Conservation (phyloP, 306 rosid species). For the Aeschynomene evenia region DNA sequence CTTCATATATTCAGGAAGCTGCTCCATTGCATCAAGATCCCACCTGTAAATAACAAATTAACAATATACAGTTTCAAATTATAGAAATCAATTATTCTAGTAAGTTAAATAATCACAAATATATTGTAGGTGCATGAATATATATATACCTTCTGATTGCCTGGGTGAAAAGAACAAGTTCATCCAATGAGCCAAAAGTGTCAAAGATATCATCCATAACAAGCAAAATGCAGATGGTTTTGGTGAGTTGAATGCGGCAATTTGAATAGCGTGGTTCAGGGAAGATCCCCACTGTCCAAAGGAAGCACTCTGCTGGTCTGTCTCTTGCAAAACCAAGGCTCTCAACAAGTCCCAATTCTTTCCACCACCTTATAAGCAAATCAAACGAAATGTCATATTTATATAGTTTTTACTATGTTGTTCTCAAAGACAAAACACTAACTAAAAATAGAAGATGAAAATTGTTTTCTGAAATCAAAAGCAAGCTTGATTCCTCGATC, state of each 20-base stretch:
- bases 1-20: slow-evolving; percentile 45
- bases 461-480: too few relatives aligned
- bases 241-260: slow-evolving; percentile 42
- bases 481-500: too few relatives aligned
- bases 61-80: too few relatives aligned
- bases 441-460: too few relatives aligned
- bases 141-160: slow-evolving; percentile 52
- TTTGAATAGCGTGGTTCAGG: slow-evolving; percentile 39
- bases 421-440: too few relatives aligned
- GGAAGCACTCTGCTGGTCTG: slow-evolving; percentile 49
- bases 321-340: slow-evolving; percentile 49
- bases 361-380: slow-evolving; percentile 54
- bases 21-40: slow-evolving; percentile 49
- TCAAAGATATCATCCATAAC: slow-evolving; percentile 48
- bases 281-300: slow-evolving; percentile 49
- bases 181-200: slow-evolving; percentile 44
- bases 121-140: neutral
- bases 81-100: neutral
- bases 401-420: too few relatives aligned
- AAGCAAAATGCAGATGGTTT: slow-evolving; percentile 38
- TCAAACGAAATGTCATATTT: neutral
- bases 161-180: slow-evolving; percentile 46
- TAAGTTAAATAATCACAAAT: neutral
- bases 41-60: slow-evolving; percentile 37
- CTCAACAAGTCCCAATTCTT: slow-evolving; percentile 37